These are phyloP conservation scores for Cutaneotrichosporon spelunceum DNA, from an alignment of 1,284 basidiomycete species.

Conservation along the genomic window DNA sequence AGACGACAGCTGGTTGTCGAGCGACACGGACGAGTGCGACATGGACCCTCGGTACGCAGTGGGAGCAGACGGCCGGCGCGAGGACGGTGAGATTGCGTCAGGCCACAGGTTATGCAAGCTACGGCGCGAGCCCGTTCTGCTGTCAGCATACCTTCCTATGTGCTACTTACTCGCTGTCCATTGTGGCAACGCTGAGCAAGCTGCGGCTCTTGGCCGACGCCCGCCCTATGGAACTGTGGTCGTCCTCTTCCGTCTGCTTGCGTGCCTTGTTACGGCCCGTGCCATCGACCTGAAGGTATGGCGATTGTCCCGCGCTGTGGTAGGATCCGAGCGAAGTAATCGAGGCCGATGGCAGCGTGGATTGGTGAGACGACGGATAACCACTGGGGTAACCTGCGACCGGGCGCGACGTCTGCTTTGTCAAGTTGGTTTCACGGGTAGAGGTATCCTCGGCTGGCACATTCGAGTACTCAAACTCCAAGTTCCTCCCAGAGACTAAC, in stretches of 20 bases:
- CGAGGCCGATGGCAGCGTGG: conserved; percentile 1
- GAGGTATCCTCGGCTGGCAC: background rate
- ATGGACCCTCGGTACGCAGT: conserved; percentile 59
- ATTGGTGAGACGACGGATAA: background rate
- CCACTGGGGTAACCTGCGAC: background rate
- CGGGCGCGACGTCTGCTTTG: background rate
- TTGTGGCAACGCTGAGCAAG: conserved; percentile 43
- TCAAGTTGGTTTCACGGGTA: background rate
- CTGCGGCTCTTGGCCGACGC: conserved; percentile 58
- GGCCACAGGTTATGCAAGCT: conserved; percentile 46
- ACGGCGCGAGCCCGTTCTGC: conserved; percentile 63
- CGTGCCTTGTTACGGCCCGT: conserved; percentile 66
- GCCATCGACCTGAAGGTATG: conserved; percentile 9
- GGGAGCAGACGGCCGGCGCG: conserved; percentile 26
- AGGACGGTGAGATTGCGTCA: conserved; percentile 14
- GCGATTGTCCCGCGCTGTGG: conserved; percentile 8
- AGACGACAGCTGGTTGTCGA: conserved; percentile 73
- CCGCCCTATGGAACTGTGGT: conserved; percentile 80
- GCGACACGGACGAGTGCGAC: conserved; percentile 71
- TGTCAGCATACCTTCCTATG: conserved; percentile 41
- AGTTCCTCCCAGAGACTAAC: conserved; percentile 53
- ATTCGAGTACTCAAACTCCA: conserved; percentile 26
- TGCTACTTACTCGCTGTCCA: conserved; percentile 43
- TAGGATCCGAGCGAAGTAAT: conserved; percentile 16
- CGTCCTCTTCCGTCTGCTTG: conserved; percentile 77